Evolutionary conservation across 805 yeast species (phyloP), one percentile per base, ranked within the genome.

Genomic region (Wickerhamiella vanderwaltii): DNA sequence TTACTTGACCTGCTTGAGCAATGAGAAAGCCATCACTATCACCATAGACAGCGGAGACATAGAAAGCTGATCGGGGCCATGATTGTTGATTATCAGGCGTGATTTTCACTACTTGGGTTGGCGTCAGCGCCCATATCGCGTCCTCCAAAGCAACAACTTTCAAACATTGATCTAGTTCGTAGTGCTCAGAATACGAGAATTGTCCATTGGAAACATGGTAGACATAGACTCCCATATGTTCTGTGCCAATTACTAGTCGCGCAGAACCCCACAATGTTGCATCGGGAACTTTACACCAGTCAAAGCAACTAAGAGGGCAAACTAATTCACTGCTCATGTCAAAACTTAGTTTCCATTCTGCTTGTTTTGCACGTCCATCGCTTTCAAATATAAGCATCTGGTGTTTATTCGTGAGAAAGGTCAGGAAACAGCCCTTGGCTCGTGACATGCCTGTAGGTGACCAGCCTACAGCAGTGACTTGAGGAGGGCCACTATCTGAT

Each of bases 1-100:
- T 37, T 19, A 37, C 40, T 19, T n/a, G 7, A 4, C 29, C 29
- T 3, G 41, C 35, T 25, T 38, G 41, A 13, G 41, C 41, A 1
- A 38, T 30, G 18, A 38, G 15, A 4, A 38, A 11, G 7, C 35
- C 41, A 3, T 22, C 3, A 3, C 9, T 19, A 28, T 22, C 30
- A 16, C 15, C 35, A 17, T 38, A 24, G n/a, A 30, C 13, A 9
- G 20, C n/a, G 12, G 29, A 19, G 5, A 38, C 34, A 23, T 30
- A 25, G 7, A 17, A 29, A 5, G 34, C 20, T 2, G 19, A 35
- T 2, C 29, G 24, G 6, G 29, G 30, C 22, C 26, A 38, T 13
- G 31, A 11, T 15, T 19, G 22, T 3, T 13, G 24, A 5, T 25
- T 7, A 23, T 23, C 26, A 7, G 26, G 26, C 7, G 7, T 23